Evolutionary conservation across 2,329 filamentous ascomycete species (phyloP).

Genomic region (Septoria linicola): DNA sequence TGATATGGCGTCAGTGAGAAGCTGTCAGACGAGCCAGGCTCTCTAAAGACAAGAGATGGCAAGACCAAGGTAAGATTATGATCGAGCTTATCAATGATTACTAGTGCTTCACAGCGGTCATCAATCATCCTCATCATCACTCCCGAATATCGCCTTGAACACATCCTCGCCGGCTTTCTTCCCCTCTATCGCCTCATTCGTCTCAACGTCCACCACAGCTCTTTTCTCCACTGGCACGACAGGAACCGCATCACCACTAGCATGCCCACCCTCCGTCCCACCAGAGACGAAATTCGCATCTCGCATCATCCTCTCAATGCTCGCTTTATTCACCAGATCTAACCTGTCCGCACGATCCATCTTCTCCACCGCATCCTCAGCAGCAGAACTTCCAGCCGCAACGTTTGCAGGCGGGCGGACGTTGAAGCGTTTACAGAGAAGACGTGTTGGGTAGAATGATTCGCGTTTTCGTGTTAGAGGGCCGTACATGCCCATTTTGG

Average conservation of each 20-base stretch:
- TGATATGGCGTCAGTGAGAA: too few relatives aligned
- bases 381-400: conserved; percentile 37
- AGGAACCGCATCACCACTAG: conserved; percentile 13
- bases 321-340: conserved; percentile 57
- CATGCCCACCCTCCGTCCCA: conserved; percentile 21
- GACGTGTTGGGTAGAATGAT: conserved; percentile 74
- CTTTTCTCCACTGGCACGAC: conserved; percentile 19
- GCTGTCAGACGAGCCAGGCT: too few relatives aligned
- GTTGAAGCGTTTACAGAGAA: conserved; percentile 94
- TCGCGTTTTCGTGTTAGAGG: conserved; percentile 71
- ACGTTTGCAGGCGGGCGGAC: conserved; percentile 72
- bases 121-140: conserved; percentile 53
- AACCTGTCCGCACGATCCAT: conserved; percentile 51
- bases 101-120: too few relatives aligned
- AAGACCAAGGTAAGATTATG: too few relatives aligned
- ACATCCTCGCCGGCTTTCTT: conserved; percentile 75
- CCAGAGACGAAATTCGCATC: conserved; percentile 41
- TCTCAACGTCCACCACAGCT: conserved; percentile 63
- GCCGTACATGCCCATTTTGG: conserved; percentile 89
- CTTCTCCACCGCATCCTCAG: conserved; percentile 27
- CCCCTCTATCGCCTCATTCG: conserved; percentile 75
- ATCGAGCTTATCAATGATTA: too few relatives aligned
- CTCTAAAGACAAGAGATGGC: too few relatives aligned
- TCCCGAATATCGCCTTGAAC: conserved; percentile 90
- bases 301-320: conserved; percentile 56